Conservation (phyloP, 2,329 filamentous ascomycete species). For the Nemania sp. region DNA sequence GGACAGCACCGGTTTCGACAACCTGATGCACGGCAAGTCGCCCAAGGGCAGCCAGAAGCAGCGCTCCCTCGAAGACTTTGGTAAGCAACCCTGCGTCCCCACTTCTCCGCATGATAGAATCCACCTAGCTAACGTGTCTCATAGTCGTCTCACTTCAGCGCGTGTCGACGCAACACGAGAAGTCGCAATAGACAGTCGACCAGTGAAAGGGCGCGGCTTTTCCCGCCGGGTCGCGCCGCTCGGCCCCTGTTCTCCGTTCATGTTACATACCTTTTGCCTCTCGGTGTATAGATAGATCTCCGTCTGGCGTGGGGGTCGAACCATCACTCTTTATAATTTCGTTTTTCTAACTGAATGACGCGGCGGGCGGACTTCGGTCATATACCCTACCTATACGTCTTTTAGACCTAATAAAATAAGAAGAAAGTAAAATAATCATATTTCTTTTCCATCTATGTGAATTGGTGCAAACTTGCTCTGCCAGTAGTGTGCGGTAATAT, state of each 20-base stretch:
- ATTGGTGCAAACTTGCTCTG: background rate
- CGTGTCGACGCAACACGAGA: slow-evolving; percentile 90
- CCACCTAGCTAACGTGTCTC: slow-evolving; percentile 51
- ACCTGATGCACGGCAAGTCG: slow-evolving; percentile 89
- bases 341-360: slow-evolving; percentile 43
- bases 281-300: slow-evolving; percentile 36
- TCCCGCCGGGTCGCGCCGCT: slow-evolving; percentile 29
- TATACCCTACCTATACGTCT: slow-evolving; percentile 38
- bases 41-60: slow-evolving; percentile 82
- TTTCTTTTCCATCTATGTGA: background rate
- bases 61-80: slow-evolving; percentile 84
- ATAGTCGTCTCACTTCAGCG: slow-evolving; percentile 85
- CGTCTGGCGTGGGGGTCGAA: slow-evolving; percentile 31
- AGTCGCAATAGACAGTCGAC: slow-evolving; percentile 63
- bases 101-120: background rate
- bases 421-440: slow-evolving; percentile 34
- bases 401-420: slow-evolving; percentile 40
- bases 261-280: slow-evolving; percentile 37
- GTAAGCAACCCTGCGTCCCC: slow-evolving; percentile 56
- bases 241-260: slow-evolving; percentile 30
- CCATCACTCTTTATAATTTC: slow-evolving; percentile 35
- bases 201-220: slow-evolving; percentile 27
- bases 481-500: too few relatives aligned
- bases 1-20: slow-evolving; percentile 80
- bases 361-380: slow-evolving; percentile 39